Conservation (phyloP, 345 rosid genomes). For the Acer campestre region DNA sequence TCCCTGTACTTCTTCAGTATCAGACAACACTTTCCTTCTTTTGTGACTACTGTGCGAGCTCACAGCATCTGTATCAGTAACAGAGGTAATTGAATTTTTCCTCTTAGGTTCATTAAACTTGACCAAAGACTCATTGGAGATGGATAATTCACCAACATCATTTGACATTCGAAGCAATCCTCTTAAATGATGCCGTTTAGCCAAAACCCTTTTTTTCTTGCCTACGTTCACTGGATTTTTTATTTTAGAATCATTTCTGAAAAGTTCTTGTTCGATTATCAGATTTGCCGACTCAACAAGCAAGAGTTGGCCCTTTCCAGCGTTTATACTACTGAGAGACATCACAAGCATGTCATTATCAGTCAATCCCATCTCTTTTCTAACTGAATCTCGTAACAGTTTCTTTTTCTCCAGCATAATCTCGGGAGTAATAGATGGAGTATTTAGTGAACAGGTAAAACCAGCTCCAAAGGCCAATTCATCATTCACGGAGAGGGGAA, state of each 20-base stretch:
- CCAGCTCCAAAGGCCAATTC: conserved; percentile 96
- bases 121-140: conserved; percentile 19
- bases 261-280: conserved; percentile 45
- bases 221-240: conserved; percentile 34
- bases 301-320: conserved; percentile 90
- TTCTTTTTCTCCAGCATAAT: conserved; percentile 68
- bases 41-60: conserved; percentile 23
- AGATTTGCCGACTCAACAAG: conserved; percentile 69
- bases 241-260: conserved; percentile 34
- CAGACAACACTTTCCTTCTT: conserved; percentile 36
- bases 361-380: conserved; percentile 76
- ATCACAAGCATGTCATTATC: conserved; percentile 84
- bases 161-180: conserved; percentile 53
- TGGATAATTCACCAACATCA: conserved; percentile 19
- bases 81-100: conserved; percentile 21
- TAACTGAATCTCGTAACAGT: conserved; percentile 61
- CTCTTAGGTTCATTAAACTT: conserved; percentile 24
- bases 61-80: conserved; percentile 12
- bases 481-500: conserved; percentile 89
- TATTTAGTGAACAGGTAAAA: conserved; percentile 67
- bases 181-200: conserved; percentile 61
- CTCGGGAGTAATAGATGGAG: conserved; percentile 57
- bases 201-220: conserved; percentile 37
- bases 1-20: conserved; percentile 32
- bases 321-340: conserved; percentile 91